These are phyloP conservation scores for Acer negundo DNA, from an alignment of 345 rosid genomes.

Conservation along the genomic window DNA sequence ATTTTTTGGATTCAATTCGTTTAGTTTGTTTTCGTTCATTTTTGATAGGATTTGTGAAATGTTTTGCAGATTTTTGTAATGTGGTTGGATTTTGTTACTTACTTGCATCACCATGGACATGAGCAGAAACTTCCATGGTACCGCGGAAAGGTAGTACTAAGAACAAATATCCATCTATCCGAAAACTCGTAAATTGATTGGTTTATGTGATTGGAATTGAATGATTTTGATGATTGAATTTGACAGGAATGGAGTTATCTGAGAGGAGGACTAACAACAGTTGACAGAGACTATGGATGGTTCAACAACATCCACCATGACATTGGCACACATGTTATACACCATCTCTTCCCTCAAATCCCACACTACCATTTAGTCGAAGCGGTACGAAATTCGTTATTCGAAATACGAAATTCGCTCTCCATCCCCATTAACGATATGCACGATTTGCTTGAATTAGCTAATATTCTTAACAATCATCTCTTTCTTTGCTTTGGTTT, in stretches of 20 bases:
- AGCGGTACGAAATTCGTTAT: constrained; percentile 43
- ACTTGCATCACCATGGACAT: constrained; percentile 87
- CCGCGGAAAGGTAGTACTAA: constrained; percentile 69
- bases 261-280: constrained; percentile 86
- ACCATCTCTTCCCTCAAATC: constrained; percentile 95
- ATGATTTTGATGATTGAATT: not conserved
- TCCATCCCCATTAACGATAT: too few species aligned
- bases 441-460: not conserved
- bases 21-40: not conserved
- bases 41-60: not conserved
- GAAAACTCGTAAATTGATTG: not conserved
- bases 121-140: constrained; percentile 88
- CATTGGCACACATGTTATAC: constrained; percentile 91
- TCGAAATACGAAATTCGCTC: not conserved
- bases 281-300: constrained; percentile 81
- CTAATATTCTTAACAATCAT: not conserved
- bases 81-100: constrained; percentile 89
- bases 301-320: constrained; percentile 86
- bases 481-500: not conserved
- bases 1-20: not conserved
- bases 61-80: constrained; percentile 60
- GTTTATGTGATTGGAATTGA: not conserved
- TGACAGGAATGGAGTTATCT: constrained; percentile 82
- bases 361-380: constrained; percentile 84
- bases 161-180: not conserved